These are phyloP conservation scores for Naganishia randhawae DNA, from an alignment of 768 basidiomycete genomes.

Conservation along the genomic window DNA sequence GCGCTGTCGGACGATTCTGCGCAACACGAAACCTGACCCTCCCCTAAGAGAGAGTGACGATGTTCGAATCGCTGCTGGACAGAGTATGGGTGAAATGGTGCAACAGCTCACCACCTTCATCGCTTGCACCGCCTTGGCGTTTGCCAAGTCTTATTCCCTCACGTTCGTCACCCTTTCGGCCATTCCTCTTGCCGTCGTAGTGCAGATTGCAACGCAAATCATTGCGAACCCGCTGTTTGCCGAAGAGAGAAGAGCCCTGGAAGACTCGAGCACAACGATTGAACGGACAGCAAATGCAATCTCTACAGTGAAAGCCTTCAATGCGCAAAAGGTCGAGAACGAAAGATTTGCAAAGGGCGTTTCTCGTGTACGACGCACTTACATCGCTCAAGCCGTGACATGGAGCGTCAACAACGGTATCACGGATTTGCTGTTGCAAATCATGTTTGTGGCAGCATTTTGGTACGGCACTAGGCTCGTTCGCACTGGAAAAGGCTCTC, in stretches of 20 bases:
- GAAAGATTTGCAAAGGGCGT: conserved; percentile 57
- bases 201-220: conserved; percentile 70
- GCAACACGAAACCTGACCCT: neutral
- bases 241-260: conserved; percentile 64
- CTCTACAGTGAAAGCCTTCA: conserved; percentile 88
- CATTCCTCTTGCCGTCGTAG: conserved; percentile 73
- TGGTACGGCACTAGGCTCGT: conserved; percentile 92
- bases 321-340: conserved; percentile 63
- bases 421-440: conserved; percentile 76
- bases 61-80: conserved; percentile 76
- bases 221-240: conserved; percentile 66
- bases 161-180: conserved; percentile 88
- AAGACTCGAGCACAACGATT: conserved; percentile 70
- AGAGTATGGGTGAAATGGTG: conserved; percentile 70
- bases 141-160: conserved; percentile 72
- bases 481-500: conserved; percentile 62
- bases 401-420: conserved; percentile 72
- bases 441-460: conserved; percentile 94
- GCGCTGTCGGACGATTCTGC: conserved; percentile 22
- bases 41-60: conserved; percentile 82
- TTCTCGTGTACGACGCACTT: conserved; percentile 54
- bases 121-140: conserved; percentile 75
- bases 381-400: conserved; percentile 60
- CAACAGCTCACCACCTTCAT: conserved; percentile 77
- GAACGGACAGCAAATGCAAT: conserved; percentile 72